Evolutionary conservation across 177 flowering plant species (phyloP), one percentile per base, ranked within the genome.

Genomic region (Telopea speciosissima): DNA sequence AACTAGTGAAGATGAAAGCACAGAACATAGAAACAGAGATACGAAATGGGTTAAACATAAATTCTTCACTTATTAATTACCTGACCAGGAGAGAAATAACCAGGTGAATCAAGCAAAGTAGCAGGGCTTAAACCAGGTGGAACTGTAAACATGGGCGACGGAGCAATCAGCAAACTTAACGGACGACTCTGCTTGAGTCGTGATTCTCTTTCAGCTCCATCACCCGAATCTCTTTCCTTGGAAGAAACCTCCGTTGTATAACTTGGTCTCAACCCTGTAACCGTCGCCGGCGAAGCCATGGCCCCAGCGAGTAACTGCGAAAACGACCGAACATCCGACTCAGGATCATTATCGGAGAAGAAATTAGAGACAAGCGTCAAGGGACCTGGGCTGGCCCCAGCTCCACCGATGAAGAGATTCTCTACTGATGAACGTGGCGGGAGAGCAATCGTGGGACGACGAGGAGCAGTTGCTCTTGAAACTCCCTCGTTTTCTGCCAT

Each of bases 231-330:
- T 68, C 21, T 68, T 68, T 49, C 76, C 26, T 28, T 63, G 9
- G 59, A 21, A 13, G 59, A 36, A 59, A 9, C 62, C 1, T 49
- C 73, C 21, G 67, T 21, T 12, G 62, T 24, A 6, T 72, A 69
- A 14, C 67, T 33, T 3, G 68, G 64, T 59, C 77, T 67, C 54
- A 66, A 31, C 17, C 64, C 54, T 11, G 68, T 26, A 16, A 45
- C 16, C 11, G 85, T 81, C 19, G 73, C 67, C 1, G 97, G 97
- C 0, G 97, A 90, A 42, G 81, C 84, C 93, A 92, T 90, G 36
- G 95, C 97, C 21, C 97, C 98, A 12, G 98, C 97, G 8, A 95
- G 86, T 5, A 95, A 90, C 82, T 92, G 97, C 7, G 99, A 88
- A 81, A 95, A 95, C 24, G 96, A 86, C 42, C 80, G 71, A 67